Conservation (phyloP, 2,329 filamentous ascomycete species). For the Talaromyces sp. region DNA sequence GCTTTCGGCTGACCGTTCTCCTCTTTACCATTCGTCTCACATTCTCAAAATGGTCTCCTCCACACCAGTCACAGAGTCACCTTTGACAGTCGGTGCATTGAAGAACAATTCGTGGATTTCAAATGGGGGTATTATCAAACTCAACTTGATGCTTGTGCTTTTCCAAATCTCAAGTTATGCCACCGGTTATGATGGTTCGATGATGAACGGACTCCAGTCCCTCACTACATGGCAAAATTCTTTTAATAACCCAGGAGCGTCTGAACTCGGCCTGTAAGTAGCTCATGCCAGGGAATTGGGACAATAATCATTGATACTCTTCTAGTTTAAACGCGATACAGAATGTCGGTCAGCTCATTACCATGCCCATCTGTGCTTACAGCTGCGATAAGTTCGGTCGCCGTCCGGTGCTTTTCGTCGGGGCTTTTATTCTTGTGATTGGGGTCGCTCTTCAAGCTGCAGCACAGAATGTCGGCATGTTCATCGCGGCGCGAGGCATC, state of each 20-base stretch:
- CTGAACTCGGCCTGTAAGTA: slow-evolving; percentile 5
- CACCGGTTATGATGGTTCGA: slow-evolving; percentile 6
- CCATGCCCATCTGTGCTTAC: not conserved
- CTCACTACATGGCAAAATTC: slow-evolving; percentile 32
- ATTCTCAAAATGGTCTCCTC: not conserved
- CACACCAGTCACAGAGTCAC: slow-evolving; percentile 4
- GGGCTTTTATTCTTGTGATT: not conserved
- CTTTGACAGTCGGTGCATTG: slow-evolving; percentile 10
- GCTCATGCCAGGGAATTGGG: not conserved
- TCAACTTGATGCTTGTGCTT: slow-evolving; percentile 5
- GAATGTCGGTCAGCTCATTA: slow-evolving; percentile 4
- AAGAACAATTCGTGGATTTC: slow-evolving; percentile 2
- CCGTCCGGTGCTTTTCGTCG: not conserved
- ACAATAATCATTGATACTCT: not conserved
- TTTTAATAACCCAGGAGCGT: slow-evolving; percentile 2
- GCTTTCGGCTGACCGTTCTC: not conserved
- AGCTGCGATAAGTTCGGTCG: slow-evolving; percentile 8
- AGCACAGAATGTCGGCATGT: slow-evolving; percentile 37
- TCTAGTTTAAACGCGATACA: slow-evolving; percentile 2
- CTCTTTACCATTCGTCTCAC: not conserved
- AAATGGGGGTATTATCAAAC: not conserved
- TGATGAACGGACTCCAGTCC: slow-evolving; percentile 46
- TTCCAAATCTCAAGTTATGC: slow-evolving; percentile 6
- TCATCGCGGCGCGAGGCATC: slow-evolving; percentile 59
- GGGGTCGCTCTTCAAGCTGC: slow-evolving; percentile 1